Percentiles rank a stretch among this genome's conserved stretches.
Conservation (phyloP, 805 yeast genomes). For the Hagleromyces aurorensis region DNA sequence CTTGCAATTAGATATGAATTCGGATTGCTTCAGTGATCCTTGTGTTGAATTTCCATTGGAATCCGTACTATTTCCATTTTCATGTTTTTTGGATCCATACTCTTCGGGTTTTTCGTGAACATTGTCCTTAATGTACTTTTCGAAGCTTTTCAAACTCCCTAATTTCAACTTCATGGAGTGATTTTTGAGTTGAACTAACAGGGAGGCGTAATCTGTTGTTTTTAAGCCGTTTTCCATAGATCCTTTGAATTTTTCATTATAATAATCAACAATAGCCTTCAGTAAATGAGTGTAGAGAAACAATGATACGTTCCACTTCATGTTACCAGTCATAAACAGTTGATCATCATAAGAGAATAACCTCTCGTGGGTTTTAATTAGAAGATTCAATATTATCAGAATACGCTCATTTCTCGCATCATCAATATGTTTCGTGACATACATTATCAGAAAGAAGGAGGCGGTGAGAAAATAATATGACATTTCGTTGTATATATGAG, state of each 20-base stretch:
- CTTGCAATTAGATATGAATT: background rate
- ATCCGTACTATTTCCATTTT: conserved; percentile 1
- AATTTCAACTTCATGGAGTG: conserved; percentile 12
- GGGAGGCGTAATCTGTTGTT: conserved; percentile 5
- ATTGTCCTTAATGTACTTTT: conserved; percentile 57
- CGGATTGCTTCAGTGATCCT: conserved; percentile 1
- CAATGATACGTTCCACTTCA: conserved; percentile 22
- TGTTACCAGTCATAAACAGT: conserved; percentile 13
- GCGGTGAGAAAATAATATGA: conserved; percentile 20
- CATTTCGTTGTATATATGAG: conserved; percentile 19
- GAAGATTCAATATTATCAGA: conserved; percentile 7
- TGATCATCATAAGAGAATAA: conserved; percentile 14
- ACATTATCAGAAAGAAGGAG: conserved; percentile 15
- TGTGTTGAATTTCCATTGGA: conserved; percentile 1
- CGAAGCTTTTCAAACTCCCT: conserved; percentile 13
- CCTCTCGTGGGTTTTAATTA: conserved; percentile 12
- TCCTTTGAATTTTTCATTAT: conserved; percentile 4
- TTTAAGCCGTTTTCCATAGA: conserved; percentile 3
- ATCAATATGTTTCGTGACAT: conserved; percentile 15
- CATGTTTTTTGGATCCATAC: background rate
- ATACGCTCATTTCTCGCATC: conserved; percentile 9
- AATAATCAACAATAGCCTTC: conserved; percentile 10
- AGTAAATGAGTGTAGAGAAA: conserved; percentile 21
- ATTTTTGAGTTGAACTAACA: conserved; percentile 8
- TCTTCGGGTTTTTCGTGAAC: conserved; percentile 42